These are phyloP conservation scores for Solanum pimpinellifolium DNA, from an alignment of 257 asterid species.

Conservation along the genomic window DNA sequence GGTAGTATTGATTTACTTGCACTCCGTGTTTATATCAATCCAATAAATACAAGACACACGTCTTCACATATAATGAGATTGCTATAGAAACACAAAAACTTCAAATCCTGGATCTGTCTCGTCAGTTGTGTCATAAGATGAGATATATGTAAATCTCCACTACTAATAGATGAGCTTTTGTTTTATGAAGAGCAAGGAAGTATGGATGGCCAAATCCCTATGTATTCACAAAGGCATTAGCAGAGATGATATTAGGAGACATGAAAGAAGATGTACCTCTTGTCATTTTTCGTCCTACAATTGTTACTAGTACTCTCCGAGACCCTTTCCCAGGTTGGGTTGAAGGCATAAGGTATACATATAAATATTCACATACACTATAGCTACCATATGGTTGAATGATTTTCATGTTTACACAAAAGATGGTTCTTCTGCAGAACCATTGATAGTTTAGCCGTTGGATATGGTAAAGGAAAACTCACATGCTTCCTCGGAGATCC, in stretches of 20 bases:
- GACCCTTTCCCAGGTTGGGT: constrained; percentile 92
- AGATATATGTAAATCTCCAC: neutral
- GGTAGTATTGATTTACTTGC: constrained; percentile 13
- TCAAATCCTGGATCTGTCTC: neutral
- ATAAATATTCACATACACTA: no score
- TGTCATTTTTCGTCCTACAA: constrained; percentile 63
- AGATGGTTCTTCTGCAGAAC: constrained; percentile 29
- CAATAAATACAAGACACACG: neutral
- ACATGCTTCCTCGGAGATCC: constrained; percentile 60
- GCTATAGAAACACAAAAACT: neutral
- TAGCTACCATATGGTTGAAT: neutral
- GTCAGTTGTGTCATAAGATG: neutral
- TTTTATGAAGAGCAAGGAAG: constrained; percentile 39
- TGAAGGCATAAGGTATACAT: constrained; percentile 61
- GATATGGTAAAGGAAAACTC: constrained; percentile 70
- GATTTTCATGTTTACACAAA: neutral
- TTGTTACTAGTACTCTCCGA: constrained; percentile 57
- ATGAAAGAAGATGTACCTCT: constrained; percentile 33
- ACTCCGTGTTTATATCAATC: neutral
- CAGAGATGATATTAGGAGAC: constrained; percentile 55
- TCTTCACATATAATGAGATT: neutral
- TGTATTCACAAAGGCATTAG: constrained; percentile 79
- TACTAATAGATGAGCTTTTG: neutral
- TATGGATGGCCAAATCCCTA: constrained; percentile 89
- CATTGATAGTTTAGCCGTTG: constrained; percentile 71